Conservation (phyloP, 345 rosid genomes). For the Chamaenerion angustifolium region DNA sequence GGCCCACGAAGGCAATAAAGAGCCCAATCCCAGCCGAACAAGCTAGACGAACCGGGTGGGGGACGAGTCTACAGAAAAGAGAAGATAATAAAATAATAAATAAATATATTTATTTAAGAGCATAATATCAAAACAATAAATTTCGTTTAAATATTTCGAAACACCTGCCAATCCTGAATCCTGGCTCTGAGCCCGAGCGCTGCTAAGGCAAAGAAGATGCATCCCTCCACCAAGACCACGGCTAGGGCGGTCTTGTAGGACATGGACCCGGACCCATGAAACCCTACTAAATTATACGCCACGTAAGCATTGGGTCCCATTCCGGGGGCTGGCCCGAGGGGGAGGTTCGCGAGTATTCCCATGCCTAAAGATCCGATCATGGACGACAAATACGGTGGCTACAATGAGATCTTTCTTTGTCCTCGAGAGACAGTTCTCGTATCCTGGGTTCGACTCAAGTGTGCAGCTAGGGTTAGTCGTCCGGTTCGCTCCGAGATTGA, state of each 20-base stretch:
- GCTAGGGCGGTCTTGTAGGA: conserved; percentile 63
- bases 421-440: conserved; percentile 42
- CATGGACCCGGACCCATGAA: conserved; percentile 65
- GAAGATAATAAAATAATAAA: no score
- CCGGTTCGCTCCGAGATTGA: conserved; percentile 14
- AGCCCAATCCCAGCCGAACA: conserved; percentile 69
- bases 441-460: conserved; percentile 40
- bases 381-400: conserved; percentile 55
- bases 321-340: conserved; percentile 74
- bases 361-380: conserved; percentile 68
- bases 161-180: no score
- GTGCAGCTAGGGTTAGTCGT: conserved; percentile 37
- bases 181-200: conserved; percentile 53
- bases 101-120: no score
- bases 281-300: conserved; percentile 72
- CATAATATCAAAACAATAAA: no score
- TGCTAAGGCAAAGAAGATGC: conserved; percentile 38
- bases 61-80: conserved; percentile 36
- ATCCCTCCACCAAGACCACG: conserved; percentile 53
- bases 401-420: conserved; percentile 67
- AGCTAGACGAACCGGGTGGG: conserved; percentile 46
- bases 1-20: conserved; percentile 76
- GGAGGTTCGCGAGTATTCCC: conserved; percentile 75
- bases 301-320: conserved; percentile 85
- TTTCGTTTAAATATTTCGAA: no score